These are phyloP conservation scores for Mycosarcoma mackinlayi DNA, from an alignment of 1,284 basidiomycete species.

Conservation along the genomic window DNA sequence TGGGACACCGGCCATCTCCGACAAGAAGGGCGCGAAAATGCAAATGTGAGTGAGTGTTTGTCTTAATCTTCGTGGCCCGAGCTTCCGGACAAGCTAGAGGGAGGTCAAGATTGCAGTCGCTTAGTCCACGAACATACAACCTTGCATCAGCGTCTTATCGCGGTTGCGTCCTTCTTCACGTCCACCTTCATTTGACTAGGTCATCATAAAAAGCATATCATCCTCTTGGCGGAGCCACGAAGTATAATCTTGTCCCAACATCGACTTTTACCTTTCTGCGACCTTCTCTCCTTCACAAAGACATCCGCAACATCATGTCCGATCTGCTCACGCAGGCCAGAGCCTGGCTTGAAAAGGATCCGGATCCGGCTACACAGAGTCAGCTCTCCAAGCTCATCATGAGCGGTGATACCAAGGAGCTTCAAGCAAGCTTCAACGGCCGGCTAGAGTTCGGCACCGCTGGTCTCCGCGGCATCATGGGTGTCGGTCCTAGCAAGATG, in stretches of 20 bases:
- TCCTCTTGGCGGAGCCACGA: too few species aligned
- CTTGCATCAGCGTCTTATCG: not conserved
- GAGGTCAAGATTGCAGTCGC: not conserved
- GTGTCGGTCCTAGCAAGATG: constrained; percentile 57
- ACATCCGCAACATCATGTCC: constrained; percentile 15
- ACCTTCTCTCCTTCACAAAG: too few species aligned
- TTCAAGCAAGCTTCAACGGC: constrained; percentile 52
- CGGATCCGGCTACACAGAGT: constrained; percentile 39
- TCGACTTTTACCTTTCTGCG: not conserved
- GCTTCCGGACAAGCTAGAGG: constrained; percentile 12
- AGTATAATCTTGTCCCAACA: too few species aligned
- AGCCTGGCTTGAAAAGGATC: constrained; percentile 57
- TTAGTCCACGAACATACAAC: not conserved
- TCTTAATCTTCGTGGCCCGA: constrained; percentile 12
- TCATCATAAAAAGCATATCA: too few species aligned
- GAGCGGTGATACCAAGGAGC: constrained; percentile 34
- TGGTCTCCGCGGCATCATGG: constrained; percentile 58
- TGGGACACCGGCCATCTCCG: constrained; percentile 36
- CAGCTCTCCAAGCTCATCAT: constrained; percentile 47
- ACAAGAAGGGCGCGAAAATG: constrained; percentile 12
- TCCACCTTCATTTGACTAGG: too few species aligned
- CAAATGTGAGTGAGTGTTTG: too few species aligned
- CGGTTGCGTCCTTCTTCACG: too few species aligned
- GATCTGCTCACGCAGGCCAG: constrained; percentile 42
- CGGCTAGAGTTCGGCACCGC: constrained; percentile 60